Conservation (phyloP, 1,284 basidiomycete genomes). For the Heterobasidion irregulare region DNA sequence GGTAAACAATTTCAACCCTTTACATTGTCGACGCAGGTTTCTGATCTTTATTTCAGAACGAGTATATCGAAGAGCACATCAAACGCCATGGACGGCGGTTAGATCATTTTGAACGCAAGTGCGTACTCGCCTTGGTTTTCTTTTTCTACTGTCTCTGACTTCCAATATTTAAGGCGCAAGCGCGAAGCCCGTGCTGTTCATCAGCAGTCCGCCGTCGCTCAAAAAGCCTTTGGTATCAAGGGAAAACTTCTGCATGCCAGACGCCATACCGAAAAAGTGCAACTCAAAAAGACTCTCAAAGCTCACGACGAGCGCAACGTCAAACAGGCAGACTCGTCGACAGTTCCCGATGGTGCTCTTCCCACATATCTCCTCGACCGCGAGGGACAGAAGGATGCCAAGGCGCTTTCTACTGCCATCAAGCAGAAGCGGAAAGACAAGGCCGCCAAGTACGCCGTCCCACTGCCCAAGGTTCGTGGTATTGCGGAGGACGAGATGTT, state of each 20-base stretch:
- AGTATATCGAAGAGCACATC: conserved; percentile 88
- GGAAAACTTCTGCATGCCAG: conserved; percentile 96
- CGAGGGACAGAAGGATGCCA: conserved; percentile 96
- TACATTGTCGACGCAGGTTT: neutral
- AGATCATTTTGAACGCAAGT: conserved; percentile 84
- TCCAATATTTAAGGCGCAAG: conserved; percentile 66
- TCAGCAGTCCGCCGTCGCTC: conserved; percentile 79
- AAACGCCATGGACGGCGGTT: conserved; percentile 80
- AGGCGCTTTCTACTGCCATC: conserved; percentile 94
- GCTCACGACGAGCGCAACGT: conserved; percentile 98
- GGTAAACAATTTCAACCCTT: neutral
- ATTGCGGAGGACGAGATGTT: conserved; percentile 99
- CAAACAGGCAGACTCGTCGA: conserved; percentile 83
- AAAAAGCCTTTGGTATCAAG: conserved; percentile 95
- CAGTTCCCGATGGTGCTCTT: conserved; percentile 81
- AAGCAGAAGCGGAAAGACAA: conserved; percentile 99
- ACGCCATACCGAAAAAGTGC: conserved; percentile 95
- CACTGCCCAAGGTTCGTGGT: conserved; percentile 92
- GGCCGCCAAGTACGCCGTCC: conserved; percentile 96
- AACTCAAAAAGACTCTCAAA: conserved; percentile 98
- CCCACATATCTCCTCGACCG: conserved; percentile 96
- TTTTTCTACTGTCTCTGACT: conserved; percentile 2
- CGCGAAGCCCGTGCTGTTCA: conserved; percentile 89
- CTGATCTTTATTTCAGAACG: conserved; percentile 46
- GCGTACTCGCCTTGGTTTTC: conserved; percentile 19